Evolutionary conservation across 2,329 filamentous ascomycete species (phyloP), one percentile per base, ranked within the genome.

Genomic region (Alternaria sp.): DNA sequence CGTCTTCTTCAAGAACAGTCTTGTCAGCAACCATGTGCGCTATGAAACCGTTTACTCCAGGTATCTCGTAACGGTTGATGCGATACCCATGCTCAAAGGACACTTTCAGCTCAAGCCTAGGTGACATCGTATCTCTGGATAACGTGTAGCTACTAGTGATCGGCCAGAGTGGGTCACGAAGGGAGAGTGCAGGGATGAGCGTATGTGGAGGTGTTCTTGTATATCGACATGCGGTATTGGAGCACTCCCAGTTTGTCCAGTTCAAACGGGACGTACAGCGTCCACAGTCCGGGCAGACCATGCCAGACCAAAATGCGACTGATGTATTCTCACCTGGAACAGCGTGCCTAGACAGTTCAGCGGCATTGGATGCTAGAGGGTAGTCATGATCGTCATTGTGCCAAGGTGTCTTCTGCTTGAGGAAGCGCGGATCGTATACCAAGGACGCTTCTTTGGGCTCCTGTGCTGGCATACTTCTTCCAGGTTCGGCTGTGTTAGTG

Each of bases 181-280:
- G 58, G 0, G 70, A 59, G 1, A 64, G 39, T 1, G 74, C 65
- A 1, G 76, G 66, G 4, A 81, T 66, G 11, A 74, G 55, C 7
- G 63, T 62, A 22, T 76, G 74, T 5, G 65, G 70, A 65, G 80
- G 63, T 1, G 64, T 61, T 38, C 83, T 77, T 11, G 69, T 71
- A 49, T 84, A 90, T 2, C 71, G 73, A 66, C 88, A 91, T 1
- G 66, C 67, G 0, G 65, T 63, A 14, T 82, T 85, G 43, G 83
- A 80, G 61, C 90, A 93, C 26, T 79, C 75, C 89, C 89, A 92
- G 1, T 83, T 82, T 5, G 76, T 78, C 88, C 89, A 93, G 24
- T 82, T 75, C 14, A 84, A 80, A 1, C 90, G 83, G 3, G 87
- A 82, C 42, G 83, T 87, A 67, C 90, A 91, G 41, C 86, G 83